A percentile compares a stretch with the other conserved stretches of the same genome.
These are phyloP conservation scores for Helianthus tuberosus DNA, from an alignment of 129 eudicot species.

Conservation along the genomic window DNA sequence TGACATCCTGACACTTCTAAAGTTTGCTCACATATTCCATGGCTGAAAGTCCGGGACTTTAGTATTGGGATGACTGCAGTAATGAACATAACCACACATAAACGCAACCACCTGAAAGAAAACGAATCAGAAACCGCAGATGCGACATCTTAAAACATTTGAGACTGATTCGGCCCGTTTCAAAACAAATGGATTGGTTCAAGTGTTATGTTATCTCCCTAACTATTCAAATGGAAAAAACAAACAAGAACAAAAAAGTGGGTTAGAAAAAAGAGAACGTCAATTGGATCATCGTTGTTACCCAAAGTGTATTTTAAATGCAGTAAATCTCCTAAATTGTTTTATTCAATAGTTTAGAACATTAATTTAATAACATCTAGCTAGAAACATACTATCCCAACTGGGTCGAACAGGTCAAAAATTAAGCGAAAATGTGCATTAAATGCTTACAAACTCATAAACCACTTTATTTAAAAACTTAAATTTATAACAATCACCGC, in stretches of 20 bases:
- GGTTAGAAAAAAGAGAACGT: neutral
- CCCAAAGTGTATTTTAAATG: neutral
- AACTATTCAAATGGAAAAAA: neutral
- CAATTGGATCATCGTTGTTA: neutral
- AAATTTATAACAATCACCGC: neutral
- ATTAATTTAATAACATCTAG: neutral
- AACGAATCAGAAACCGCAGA: conserved; percentile 13
- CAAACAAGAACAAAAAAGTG: neutral
- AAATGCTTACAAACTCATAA: neutral
- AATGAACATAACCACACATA: conserved; percentile 68
- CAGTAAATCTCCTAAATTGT: neutral
- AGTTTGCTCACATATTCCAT: conserved; percentile 62
- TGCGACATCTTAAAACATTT: too few species aligned
- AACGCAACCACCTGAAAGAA: conserved; percentile 67
- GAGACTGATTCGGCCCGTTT: neutral
- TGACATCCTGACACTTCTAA: neutral
- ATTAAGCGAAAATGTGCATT: neutral
- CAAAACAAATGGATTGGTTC: neutral
- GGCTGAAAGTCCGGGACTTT: conserved; percentile 62
- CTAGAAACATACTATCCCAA: neutral
- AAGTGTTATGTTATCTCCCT: neutral
- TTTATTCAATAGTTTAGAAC: neutral
- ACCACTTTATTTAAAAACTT: neutral
- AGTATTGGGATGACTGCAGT: conserved; percentile 44
- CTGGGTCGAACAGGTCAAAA: neutral